Percentiles rank a stretch among this genome's conserved stretches.
Evolutionary conservation across 176 grass and related monocot genomes (phyloP).

Genomic region (Saccharum spontaneum): DNA sequence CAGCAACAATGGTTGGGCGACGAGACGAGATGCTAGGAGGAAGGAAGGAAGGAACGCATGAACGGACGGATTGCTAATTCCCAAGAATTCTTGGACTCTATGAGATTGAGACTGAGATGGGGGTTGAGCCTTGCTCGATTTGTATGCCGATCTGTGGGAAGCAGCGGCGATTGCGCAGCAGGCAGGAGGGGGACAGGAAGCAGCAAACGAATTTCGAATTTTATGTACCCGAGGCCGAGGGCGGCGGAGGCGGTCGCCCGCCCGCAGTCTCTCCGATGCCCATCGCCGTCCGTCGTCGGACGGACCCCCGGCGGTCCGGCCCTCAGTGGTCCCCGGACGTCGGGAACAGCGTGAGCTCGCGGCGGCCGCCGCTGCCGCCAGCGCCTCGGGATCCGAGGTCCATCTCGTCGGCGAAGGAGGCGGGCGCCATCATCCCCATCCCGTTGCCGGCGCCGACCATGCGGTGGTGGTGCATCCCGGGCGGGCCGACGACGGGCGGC

Average conservation of each 20-base stretch:
- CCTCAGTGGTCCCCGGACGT: slow-evolving; percentile 71
- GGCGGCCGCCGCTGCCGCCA: slow-evolving; percentile 39
- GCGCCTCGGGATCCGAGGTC: slow-evolving; percentile 63
- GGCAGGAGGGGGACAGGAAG: slow-evolving; percentile 10
- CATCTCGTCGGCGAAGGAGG: slow-evolving; percentile 63
- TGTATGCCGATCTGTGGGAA: slow-evolving; percentile 51
- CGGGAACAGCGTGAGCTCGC: slow-evolving; percentile 85
- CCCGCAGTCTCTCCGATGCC: slow-evolving; percentile 12
- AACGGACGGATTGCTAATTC: slow-evolving; percentile 29
- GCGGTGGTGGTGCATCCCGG: slow-evolving; percentile 75
- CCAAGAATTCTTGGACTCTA: slow-evolving; percentile 54
- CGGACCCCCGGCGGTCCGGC: background rate
- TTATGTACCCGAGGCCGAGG: slow-evolving; percentile 49
- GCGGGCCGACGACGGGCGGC: slow-evolving; percentile 48
- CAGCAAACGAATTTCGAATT: slow-evolving; percentile 49
- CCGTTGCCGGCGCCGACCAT: slow-evolving; percentile 38
- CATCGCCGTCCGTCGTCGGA: background rate
- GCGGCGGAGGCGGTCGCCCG: background rate
- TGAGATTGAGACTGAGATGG: background rate
- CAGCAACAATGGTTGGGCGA: background rate
- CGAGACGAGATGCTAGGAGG: background rate
- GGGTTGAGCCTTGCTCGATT: slow-evolving; percentile 40
- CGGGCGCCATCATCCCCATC: slow-evolving; percentile 54
- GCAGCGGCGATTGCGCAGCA: slow-evolving; percentile 36
- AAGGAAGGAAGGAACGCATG: background rate